Conservation (phyloP, 2,329 filamentous ascomycete species). For the Apiospora arundinis region DNA sequence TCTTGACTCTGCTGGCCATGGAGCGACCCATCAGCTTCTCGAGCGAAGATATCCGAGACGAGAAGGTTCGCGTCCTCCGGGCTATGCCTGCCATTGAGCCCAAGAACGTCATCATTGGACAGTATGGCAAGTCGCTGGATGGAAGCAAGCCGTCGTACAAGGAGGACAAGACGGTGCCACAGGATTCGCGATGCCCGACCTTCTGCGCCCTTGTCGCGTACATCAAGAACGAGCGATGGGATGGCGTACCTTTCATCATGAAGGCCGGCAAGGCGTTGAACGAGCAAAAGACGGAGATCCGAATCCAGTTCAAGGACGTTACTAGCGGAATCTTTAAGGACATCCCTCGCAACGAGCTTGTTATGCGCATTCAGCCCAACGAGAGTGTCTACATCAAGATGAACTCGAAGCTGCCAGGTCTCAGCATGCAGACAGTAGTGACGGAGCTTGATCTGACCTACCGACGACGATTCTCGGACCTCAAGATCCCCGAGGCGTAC, state of each 20-base stretch:
- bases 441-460: conserved; percentile 99
- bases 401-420: conserved; percentile 98
- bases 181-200: conserved; percentile 95
- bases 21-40: conserved; percentile 98
- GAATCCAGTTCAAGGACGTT: conserved; percentile 99
- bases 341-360: conserved; percentile 97
- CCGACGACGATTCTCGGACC: conserved; percentile 95
- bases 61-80: conserved; percentile 95
- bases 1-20: conserved; percentile 95
- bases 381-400: conserved; percentile 99
- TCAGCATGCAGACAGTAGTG: conserved; percentile 99
- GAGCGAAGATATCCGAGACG: conserved; percentile 95
- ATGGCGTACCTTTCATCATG: conserved; percentile 98
- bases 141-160: conserved; percentile 97
- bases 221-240: conserved; percentile 99
- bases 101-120: conserved; percentile 99
- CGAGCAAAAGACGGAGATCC: conserved; percentile 99
- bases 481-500: conserved; percentile 99
- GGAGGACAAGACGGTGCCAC: conserved; percentile 97
- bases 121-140: conserved; percentile 96
- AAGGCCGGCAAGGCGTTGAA: conserved; percentile 99
- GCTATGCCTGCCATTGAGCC: conserved; percentile 94
- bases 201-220: conserved; percentile 97
- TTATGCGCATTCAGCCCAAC: conserved; percentile 99
- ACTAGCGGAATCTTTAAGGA: conserved; percentile 99